A percentile compares a stretch with the other conserved stretches of the same genome.
Evolutionary conservation across 2,329 filamentous ascomycete genomes (phyloP).

Genomic region (Penicillium sp.): DNA sequence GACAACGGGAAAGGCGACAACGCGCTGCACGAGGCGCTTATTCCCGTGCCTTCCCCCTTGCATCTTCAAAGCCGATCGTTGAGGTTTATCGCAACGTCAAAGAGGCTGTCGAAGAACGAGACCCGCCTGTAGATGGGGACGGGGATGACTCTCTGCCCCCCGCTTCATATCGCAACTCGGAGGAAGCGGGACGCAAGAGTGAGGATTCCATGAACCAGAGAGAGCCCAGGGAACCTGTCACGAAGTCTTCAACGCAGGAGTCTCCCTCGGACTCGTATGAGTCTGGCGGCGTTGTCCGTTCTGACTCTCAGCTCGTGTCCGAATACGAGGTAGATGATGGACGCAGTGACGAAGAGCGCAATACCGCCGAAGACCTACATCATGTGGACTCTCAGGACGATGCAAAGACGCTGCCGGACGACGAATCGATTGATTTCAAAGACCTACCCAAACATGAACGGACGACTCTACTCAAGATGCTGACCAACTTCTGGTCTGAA

Average conservation of each 20-base stretch:
- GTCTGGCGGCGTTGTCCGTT: constrained; percentile 42
- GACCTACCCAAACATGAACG: constrained; percentile 92
- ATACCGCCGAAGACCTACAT: constrained; percentile 66
- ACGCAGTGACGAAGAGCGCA: constrained; percentile 72
- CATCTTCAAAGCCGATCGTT: constrained; percentile 92
- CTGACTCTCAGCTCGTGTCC: constrained; percentile 56
- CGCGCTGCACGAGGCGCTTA: constrained; percentile 73
- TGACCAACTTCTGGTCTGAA: constrained; percentile 98
- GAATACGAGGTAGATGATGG: constrained; percentile 69
- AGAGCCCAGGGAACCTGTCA: constrained; percentile 26
- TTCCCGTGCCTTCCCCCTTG: constrained; percentile 82
- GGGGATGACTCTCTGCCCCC: constrained; percentile 48
- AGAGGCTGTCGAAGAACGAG: constrained; percentile 83
- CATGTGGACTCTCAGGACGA: constrained; percentile 59
- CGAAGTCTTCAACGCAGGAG: constrained; percentile 36
- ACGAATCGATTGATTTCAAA: constrained; percentile 60
- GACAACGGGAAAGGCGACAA: constrained; percentile 80
- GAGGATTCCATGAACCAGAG: constrained; percentile 28
- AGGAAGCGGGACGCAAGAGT: constrained; percentile 36
- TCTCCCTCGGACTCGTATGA: constrained; percentile 44
- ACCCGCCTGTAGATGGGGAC: constrained; percentile 65
- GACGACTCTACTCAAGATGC: constrained; percentile 88
- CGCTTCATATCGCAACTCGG: constrained; percentile 26
- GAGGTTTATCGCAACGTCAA: constrained; percentile 94
- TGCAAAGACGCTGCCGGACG: constrained; percentile 53